Conservation (phyloP, 2,329 filamentous ascomycete genomes). For the Pseudopyricularia cyperi region DNA sequence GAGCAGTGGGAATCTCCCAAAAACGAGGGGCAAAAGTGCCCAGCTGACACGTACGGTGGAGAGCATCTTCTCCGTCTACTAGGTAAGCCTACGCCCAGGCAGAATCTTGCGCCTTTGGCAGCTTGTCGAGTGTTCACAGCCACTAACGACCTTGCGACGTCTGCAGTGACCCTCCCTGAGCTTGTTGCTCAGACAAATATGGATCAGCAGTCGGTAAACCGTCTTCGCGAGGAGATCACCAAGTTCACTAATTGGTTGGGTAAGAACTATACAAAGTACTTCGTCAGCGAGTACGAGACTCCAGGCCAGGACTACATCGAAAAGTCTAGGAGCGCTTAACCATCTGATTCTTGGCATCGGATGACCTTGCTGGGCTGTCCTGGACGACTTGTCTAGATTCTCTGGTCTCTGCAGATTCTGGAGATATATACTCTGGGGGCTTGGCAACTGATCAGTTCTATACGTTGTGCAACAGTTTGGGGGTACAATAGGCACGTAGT, state of each 20-base stretch:
- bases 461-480: too few species aligned
- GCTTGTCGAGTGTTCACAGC: background rate
- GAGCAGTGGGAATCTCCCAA: slow-evolving; percentile 52
- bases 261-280: slow-evolving; percentile 64
- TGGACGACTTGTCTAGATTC: background rate
- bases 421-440: background rate
- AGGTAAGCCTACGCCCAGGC: slow-evolving; percentile 44
- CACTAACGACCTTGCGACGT: slow-evolving; percentile 1
- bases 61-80: slow-evolving; percentile 85
- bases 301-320: slow-evolving; percentile 60
- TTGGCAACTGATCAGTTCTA: too few species aligned
- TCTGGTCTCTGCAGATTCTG: slow-evolving; percentile 7
- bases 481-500: too few species aligned
- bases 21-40: slow-evolving; percentile 52
- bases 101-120: background rate
- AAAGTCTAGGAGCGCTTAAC: slow-evolving; percentile 38
- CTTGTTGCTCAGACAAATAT: slow-evolving; percentile 96
- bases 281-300: slow-evolving; percentile 63
- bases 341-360: background rate
- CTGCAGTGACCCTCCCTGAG: slow-evolving; percentile 73
- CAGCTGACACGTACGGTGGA: slow-evolving; percentile 77
- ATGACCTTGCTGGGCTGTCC: background rate
- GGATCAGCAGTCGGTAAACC: slow-evolving; percentile 81
- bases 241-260: slow-evolving; percentile 80
- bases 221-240: slow-evolving; percentile 75